Conservation (phyloP, 208 protist genomes). For the Trypanosoma platydactyli region DNA sequence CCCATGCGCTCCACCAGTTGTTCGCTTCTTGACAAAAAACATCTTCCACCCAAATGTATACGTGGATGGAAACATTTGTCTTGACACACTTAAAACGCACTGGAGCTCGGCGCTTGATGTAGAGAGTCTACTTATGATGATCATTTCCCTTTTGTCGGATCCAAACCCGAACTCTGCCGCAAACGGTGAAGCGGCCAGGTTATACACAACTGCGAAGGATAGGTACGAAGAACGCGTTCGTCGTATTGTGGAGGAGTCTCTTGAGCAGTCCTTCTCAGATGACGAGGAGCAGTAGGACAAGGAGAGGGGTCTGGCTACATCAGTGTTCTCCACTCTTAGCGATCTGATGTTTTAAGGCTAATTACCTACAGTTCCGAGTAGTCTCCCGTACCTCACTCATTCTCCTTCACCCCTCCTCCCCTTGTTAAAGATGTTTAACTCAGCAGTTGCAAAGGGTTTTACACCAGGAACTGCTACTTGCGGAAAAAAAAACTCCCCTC, state of each 20-base stretch:
- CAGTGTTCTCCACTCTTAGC: too few relatives aligned
- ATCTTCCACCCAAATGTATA: conserved; percentile 99
- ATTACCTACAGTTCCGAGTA: too few relatives aligned
- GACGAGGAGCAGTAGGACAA: conserved; percentile 34
- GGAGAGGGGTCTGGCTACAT: neutral
- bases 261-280: conserved; percentile 71
- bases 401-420: neutral
- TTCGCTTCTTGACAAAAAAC: conserved; percentile 96
- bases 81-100: conserved; percentile 99
- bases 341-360: too few relatives aligned
- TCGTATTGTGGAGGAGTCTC: conserved; percentile 63
- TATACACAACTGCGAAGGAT: conserved; percentile 95
- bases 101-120: conserved; percentile 99
- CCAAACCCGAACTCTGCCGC: conserved; percentile 99
- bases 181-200: conserved; percentile 96
- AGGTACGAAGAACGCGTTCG: conserved; percentile 93
- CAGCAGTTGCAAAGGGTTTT: too few relatives aligned
- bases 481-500: too few relatives aligned
- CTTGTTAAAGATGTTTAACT: neutral
- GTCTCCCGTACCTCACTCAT: too few relatives aligned
- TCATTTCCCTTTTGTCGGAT: conserved; percentile 99
- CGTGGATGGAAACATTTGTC: conserved; percentile 97
- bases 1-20: conserved; percentile 95
- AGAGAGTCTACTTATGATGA: conserved; percentile 98
- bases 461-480: neutral